Conservation (phyloP, 768 basidiomycete species). For the Termitomyces sp. region DNA sequence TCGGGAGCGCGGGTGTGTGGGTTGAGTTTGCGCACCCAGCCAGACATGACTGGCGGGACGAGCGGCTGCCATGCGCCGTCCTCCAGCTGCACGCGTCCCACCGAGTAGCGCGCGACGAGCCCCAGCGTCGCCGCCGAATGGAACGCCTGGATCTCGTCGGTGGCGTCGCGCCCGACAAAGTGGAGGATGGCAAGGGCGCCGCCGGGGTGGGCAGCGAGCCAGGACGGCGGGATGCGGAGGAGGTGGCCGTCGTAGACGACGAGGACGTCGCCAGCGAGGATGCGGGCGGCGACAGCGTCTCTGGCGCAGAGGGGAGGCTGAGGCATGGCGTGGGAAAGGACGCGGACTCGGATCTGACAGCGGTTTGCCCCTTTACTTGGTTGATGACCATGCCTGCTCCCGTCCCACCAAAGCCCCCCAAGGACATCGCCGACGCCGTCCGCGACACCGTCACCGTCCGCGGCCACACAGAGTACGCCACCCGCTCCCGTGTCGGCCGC, state of each 20-base stretch:
- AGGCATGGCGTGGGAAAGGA: constrained; percentile 7
- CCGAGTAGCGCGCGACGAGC: constrained; percentile 59
- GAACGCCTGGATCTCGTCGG: constrained; percentile 93
- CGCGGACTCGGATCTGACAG: neutral
- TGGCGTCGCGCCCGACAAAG: constrained; percentile 92
- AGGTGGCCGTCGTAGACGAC: constrained; percentile 69
- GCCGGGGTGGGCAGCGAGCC: constrained; percentile 90
- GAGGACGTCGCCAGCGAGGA: constrained; percentile 73
- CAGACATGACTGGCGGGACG: constrained; percentile 81
- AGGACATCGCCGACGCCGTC: constrained; percentile 58
- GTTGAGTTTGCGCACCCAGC: constrained; percentile 63
- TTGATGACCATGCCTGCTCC: constrained; percentile 27
- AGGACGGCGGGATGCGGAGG: constrained; percentile 64
- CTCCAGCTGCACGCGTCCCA: constrained; percentile 54
- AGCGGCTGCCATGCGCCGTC: constrained; percentile 71
- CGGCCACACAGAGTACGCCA: constrained; percentile 32
- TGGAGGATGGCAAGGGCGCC: constrained; percentile 88
- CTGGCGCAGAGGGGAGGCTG: constrained; percentile 31
- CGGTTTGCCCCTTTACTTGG: constrained; percentile 41
- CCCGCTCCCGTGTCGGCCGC: constrained; percentile 52
- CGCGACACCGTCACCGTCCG: constrained; percentile 66
- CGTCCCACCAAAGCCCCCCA: constrained; percentile 26
- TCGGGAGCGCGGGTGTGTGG: constrained; percentile 14
- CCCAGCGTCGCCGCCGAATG: constrained; percentile 62
- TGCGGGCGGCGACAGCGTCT: constrained; percentile 62